A percentile compares a stretch with the other conserved stretches of the same genome.
phyloP scores from a whole-genome alignment of 116 monocot genomes.

The Phalaenopsis hybrid region DNA sequence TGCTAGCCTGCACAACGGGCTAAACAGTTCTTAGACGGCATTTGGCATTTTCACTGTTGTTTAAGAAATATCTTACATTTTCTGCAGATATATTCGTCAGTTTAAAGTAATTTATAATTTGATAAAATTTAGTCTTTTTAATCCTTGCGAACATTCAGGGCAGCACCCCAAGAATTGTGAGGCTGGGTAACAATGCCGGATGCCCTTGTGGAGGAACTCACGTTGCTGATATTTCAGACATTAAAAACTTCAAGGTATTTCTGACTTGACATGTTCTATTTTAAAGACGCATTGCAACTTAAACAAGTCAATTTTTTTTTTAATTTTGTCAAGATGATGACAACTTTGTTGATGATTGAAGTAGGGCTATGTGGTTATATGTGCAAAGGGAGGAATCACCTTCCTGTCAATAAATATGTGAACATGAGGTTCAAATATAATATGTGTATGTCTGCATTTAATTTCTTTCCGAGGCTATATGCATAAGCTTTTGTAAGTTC shows the following conservation, averaged over 20 bases:
- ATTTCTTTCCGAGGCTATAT: too few species aligned
- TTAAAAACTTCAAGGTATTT: slow-evolving; percentile 56
- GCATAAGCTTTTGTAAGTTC: too few species aligned
- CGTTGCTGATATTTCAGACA: slow-evolving; percentile 62
- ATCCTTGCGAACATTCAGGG: slow-evolving; percentile 28
- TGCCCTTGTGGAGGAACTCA: slow-evolving; percentile 91
- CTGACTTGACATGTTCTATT: too few species aligned
- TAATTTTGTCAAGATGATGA: not conserved
- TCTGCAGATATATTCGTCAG: not conserved
- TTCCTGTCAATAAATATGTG: too few species aligned
- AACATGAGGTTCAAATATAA: too few species aligned
- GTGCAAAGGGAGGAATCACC: not conserved
- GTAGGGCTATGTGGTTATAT: not conserved
- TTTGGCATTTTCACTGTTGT: not conserved
- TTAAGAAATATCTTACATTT: not conserved
- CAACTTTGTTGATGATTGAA: not conserved
- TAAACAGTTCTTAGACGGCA: not conserved
- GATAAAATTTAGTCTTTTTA: not conserved
- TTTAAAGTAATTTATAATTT: not conserved
- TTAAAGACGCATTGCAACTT: too few species aligned
- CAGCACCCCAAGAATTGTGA: slow-evolving; percentile 68
- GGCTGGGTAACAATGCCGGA: slow-evolving; percentile 47
- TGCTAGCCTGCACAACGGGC: not conserved
- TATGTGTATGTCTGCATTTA: too few species aligned
- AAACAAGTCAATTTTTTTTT: not conserved